Evolutionary conservation across 1,284 basidiomycete genomes (phyloP), one percentile per base, ranked within the genome.

Genomic region (Puccinia novopanici): DNA sequence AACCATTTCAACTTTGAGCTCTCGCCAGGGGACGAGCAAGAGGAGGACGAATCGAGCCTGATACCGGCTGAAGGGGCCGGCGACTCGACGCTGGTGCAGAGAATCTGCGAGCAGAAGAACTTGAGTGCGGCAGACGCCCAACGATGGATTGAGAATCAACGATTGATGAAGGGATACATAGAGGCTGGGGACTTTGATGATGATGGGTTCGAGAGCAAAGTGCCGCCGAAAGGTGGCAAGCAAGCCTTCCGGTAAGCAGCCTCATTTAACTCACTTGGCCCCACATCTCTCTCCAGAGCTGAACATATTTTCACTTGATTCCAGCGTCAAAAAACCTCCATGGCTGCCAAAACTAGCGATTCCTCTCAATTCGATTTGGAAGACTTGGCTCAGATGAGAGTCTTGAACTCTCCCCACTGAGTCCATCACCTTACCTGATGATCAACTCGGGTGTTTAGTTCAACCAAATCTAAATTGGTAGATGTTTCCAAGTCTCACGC

Each of bases 131-230:
- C 30, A 24, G 50, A 80, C 12, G 71, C 71, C 5, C 57, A 73
- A 40, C 40, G 30, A 63, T 80, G 59, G 42, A 30, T 74, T 24
- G 59, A 65, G 63, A 37, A 48, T 27, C 54, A 59, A 48, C 30
- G 71, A 19, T 67, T 74, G n/a, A 80, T 80, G 57, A 71, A 71
- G 55, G 27, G 40, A 8, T 63, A 73, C 22, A 80, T 80, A 22
- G 78, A 80, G 34, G 78, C 78, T 27, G 78, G 78, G 12, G 78
- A 80, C 50, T 80, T 72, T 54, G 78, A 80, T 52, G 78, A 80
- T 80, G 78, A 80, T 74, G 78, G 78, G 45, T 80, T 80, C 54
- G 70, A 80, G 45, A 80, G 78, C 61, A 80, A 80, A 48, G 78
- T 80, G 17, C 78, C 78, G 27, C 78, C 78, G 9, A 80, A 80